These are phyloP conservation scores for Glarea lozoyensis DNA, from an alignment of 495 filamentous ascomycete genomes.

Conservation along the genomic window DNA sequence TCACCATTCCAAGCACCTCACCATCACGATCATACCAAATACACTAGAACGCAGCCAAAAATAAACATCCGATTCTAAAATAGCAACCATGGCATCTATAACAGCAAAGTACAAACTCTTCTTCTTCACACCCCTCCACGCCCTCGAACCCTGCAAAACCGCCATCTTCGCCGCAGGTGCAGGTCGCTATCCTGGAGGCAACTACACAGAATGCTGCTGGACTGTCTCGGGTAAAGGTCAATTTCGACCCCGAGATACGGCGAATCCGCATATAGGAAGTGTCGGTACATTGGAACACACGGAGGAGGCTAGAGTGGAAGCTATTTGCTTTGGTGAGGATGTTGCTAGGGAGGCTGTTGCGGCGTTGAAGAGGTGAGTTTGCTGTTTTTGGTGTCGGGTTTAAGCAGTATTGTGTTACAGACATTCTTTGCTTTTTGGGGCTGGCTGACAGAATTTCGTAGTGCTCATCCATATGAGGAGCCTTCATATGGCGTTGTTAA, in stretches of 20 bases:
- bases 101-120: slow-evolving; percentile 40
- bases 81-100: slow-evolving; percentile 3
- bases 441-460: slow-evolving; percentile 19
- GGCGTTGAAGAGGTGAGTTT: slow-evolving; percentile 45
- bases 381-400: not conserved
- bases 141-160: slow-evolving; percentile 39
- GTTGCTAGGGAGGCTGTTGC: slow-evolving; percentile 36
- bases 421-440: not conserved
- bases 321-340: slow-evolving; percentile 33
- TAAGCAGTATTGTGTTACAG: not conserved
- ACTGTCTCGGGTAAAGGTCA: slow-evolving; percentile 46
- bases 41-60: no score
- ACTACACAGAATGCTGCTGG: slow-evolving; percentile 52
- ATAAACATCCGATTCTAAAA: no score
- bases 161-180: slow-evolving; percentile 52
- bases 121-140: slow-evolving; percentile 42
- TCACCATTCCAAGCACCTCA: no score
- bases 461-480: slow-evolving; percentile 74
- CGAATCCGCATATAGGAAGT: slow-evolving; percentile 49
- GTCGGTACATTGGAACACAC: slow-evolving; percentile 39
- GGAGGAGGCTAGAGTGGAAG: slow-evolving; percentile 39
- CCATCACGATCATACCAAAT: no score
- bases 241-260: slow-evolving; percentile 43
- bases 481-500: slow-evolving; percentile 66
- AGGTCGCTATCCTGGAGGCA: slow-evolving; percentile 45